These are phyloP conservation scores for Dioszegia crocea DNA, from an alignment of 768 basidiomycete species.

Conservation along the genomic window DNA sequence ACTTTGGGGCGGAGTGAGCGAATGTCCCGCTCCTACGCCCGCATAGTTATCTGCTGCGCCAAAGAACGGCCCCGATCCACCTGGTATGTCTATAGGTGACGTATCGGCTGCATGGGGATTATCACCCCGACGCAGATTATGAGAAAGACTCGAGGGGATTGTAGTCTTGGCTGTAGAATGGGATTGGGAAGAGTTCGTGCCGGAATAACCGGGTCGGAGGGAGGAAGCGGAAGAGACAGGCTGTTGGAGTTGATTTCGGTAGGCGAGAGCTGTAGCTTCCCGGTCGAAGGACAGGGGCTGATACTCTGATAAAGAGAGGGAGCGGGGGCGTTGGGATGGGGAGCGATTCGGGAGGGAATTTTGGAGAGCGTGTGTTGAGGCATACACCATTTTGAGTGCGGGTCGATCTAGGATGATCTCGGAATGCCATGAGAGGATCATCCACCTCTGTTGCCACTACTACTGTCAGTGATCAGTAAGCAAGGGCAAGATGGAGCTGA, in stretches of 20 bases:
- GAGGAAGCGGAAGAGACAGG: conserved; percentile 4
- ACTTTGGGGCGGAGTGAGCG: conserved; percentile 33
- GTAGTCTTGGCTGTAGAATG: not conserved
- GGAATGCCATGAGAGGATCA: no score
- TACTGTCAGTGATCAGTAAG: no score
- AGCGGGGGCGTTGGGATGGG: conserved; percentile 22
- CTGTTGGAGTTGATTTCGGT: conserved; percentile 19
- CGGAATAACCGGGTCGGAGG: conserved; percentile 5
- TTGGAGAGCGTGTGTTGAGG: not conserved
- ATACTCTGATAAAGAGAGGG: conserved; percentile 36
- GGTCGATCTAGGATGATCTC: no score
- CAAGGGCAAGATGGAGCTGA: not conserved
- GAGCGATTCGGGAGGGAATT: conserved; percentile 23
- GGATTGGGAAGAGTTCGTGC: not conserved
- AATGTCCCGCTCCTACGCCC: conserved; percentile 40
- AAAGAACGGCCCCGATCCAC: not conserved
- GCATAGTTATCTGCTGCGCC: conserved; percentile 18
- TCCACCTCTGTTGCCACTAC: no score
- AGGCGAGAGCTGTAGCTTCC: conserved; percentile 28
- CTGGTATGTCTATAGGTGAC: not conserved
- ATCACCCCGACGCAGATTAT: conserved; percentile 17
- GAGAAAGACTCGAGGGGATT: conserved; percentile 14
- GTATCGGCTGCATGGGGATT: conserved; percentile 14
- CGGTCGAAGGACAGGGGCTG: conserved; percentile 39
- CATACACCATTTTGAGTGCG: conserved; percentile 1